A percentile compares a stretch with the other conserved stretches of the same genome.
Conservation (phyloP, 2,329 filamentous ascomycete species). For the Pseudocercospora fijiensis region DNA sequence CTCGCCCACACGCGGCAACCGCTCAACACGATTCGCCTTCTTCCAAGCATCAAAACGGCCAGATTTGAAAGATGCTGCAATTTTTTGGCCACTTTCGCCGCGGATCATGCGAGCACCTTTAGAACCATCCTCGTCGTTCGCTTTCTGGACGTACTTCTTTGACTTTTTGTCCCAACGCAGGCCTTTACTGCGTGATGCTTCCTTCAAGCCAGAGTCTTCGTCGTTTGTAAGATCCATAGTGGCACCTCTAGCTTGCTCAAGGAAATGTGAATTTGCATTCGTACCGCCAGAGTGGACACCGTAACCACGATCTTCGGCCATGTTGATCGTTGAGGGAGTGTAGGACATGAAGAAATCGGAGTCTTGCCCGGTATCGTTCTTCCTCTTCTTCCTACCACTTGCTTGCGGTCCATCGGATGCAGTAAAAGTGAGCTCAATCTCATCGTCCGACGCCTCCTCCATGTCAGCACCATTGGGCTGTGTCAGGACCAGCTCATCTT, state of each 20-base stretch:
- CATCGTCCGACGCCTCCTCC: conserved; percentile 52
- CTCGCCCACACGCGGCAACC: conserved; percentile 80
- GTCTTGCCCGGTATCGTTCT: conserved; percentile 57
- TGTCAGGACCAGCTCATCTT: conserved; percentile 41
- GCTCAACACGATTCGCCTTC: conserved; percentile 76
- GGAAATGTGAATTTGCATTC: conserved; percentile 66
- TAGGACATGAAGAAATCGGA: conserved; percentile 96
- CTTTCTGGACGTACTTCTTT: conserved; percentile 88
- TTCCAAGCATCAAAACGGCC: conserved; percentile 93
- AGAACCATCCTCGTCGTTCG: conserved; percentile 93
- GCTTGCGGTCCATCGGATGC: conserved; percentile 30
- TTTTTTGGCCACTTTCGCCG: conserved; percentile 93
- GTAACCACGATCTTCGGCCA: conserved; percentile 87
- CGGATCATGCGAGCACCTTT: conserved; percentile 68
- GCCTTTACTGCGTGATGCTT: conserved; percentile 64
- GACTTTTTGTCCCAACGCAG: conserved; percentile 97
- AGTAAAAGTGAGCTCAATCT: conserved; percentile 55
- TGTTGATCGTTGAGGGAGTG: conserved; percentile 74
- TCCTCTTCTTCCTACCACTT: conserved; percentile 26
- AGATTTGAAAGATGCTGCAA: conserved; percentile 87
- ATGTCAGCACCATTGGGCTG: conserved; percentile 38
- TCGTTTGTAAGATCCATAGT: conserved; percentile 94
- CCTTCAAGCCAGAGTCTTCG: conserved; percentile 72
- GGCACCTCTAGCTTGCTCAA: conserved; percentile 79
- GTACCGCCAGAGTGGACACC: conserved; percentile 78